Evolutionary conservation across 2,329 filamentous ascomycete species (phyloP).

Genomic region (Calonectria pseudoreteaudii): DNA sequence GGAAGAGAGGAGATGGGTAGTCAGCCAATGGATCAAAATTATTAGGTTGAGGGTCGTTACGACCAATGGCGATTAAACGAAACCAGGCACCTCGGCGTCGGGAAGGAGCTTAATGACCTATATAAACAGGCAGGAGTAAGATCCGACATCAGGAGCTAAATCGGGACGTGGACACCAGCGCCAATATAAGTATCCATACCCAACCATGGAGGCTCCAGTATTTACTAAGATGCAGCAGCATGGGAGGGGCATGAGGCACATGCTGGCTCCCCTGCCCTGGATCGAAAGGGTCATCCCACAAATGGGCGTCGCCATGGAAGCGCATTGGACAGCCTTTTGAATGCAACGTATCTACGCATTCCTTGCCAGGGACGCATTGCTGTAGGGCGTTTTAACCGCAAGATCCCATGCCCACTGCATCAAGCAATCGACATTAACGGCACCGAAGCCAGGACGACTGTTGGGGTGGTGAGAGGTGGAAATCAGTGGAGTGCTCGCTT

Average conservation of each 20-base stretch:
- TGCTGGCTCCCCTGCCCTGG: conserved; percentile 1
- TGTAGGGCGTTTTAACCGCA: neutral
- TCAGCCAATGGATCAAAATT: conserved; percentile 10
- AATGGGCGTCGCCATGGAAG: neutral
- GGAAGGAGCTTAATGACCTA: neutral
- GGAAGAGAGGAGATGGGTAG: neutral
- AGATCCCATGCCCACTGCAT: neutral
- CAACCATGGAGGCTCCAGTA: conserved; percentile 12
- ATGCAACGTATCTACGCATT: conserved; percentile 22
- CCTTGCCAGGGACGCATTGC: neutral
- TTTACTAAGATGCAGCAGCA: conserved; percentile 2
- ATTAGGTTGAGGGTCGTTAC: neutral
- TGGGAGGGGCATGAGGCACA: conserved; percentile 9
- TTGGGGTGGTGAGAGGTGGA: neutral
- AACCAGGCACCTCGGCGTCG: neutral
- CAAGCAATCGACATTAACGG: neutral
- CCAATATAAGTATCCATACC: conserved; percentile 18
- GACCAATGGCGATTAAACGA: conserved; percentile 7
- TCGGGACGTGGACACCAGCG: neutral
- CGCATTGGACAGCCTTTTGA: neutral
- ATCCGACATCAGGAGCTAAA: neutral
- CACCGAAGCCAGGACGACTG: neutral
- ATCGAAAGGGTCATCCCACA: conserved; percentile 4
- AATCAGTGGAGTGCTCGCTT: neutral
- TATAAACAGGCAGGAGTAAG: neutral